A percentile compares a stretch with the other conserved stretches of the same genome.
These are phyloP conservation scores for Cordyceps pruinosa DNA, from an alignment of 2,329 filamentous ascomycete species.

Conservation along the genomic window DNA sequence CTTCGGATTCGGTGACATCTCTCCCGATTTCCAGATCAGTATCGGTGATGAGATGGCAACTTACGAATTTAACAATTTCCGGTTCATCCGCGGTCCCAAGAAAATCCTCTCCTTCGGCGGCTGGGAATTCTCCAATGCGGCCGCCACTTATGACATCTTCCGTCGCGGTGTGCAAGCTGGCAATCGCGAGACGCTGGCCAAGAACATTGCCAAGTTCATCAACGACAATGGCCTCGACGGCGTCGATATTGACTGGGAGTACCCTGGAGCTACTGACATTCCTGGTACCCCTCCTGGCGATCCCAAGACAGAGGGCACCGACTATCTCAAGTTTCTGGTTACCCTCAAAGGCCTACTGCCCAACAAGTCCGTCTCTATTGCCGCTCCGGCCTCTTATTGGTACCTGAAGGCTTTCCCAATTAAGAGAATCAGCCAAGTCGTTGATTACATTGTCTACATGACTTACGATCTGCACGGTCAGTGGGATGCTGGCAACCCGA, in stretches of 20 bases:
- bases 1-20: slow-evolving; percentile 20
- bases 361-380: slow-evolving; percentile 17
- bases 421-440: slow-evolving; percentile 14
- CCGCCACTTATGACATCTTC: slow-evolving; percentile 29
- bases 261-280: slow-evolving; percentile 14
- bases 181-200: slow-evolving; percentile 26
- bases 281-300: slow-evolving; percentile 12
- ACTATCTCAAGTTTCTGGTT: slow-evolving; percentile 12
- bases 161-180: slow-evolving; percentile 23
- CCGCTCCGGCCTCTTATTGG: slow-evolving; percentile 23
- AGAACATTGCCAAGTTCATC: slow-evolving; percentile 20
- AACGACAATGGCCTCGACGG: background rate
- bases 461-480: slow-evolving; percentile 22
- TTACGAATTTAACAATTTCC: slow-evolving; percentile 21
- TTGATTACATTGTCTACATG: slow-evolving; percentile 25
- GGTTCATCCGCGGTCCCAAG: slow-evolving; percentile 21
- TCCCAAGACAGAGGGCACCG: slow-evolving; percentile 6
- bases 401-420: slow-evolving; percentile 22
- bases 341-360: slow-evolving; percentile 1
- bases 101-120: slow-evolving; percentile 37
- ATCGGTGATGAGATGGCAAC: no score
- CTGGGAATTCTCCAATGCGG: slow-evolving; percentile 33
- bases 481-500: slow-evolving; percentile 13
- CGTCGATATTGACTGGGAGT: background rate
- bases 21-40: no score